Conservation (phyloP, 225 moss, liverwort and hornwort genomes). For the Antitrichia curtipendula region DNA sequence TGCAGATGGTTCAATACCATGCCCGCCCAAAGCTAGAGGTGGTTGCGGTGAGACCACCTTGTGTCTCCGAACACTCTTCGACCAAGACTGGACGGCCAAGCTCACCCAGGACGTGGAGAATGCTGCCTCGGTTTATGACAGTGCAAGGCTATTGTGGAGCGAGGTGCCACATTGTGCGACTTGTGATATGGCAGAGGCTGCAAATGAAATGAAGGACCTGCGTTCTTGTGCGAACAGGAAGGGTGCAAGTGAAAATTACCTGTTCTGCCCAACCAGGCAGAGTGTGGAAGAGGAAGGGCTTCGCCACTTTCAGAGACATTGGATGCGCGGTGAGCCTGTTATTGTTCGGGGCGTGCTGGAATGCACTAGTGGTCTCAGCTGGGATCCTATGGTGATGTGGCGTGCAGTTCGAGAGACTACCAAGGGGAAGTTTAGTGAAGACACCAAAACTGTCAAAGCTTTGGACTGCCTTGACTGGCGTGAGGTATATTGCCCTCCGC, state of each 20-base stretch:
- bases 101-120: constrained; percentile 50
- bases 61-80: constrained; percentile 56
- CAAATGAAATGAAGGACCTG: not conserved
- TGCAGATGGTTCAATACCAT: constrained; percentile 51
- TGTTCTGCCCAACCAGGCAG: constrained; percentile 61
- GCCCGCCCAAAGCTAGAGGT: constrained; percentile 61
- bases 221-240: constrained; percentile 44
- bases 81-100: constrained; percentile 50
- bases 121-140: not conserved
- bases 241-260: constrained; percentile 30
- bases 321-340: constrained; percentile 83
- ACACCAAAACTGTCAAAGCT: constrained; percentile 75
- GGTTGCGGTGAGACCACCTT: constrained; percentile 52
- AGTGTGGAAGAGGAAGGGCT: constrained; percentile 46
- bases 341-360: constrained; percentile 67
- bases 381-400: constrained; percentile 99
- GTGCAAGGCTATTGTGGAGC: not conserved
- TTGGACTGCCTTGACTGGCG: constrained; percentile 93
- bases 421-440: constrained; percentile 72
- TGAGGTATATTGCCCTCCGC: constrained; percentile 28
- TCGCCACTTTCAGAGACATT: constrained; percentile 77
- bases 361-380: constrained; percentile 71
- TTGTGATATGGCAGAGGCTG: constrained; percentile 4
- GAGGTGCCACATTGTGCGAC: constrained; percentile 7
- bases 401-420: constrained; percentile 93